Evolutionary conservation across 352 stramenopile species (phyloP), one percentile per base, ranked within the genome.

Genomic region (Phytophthora cajani): DNA sequence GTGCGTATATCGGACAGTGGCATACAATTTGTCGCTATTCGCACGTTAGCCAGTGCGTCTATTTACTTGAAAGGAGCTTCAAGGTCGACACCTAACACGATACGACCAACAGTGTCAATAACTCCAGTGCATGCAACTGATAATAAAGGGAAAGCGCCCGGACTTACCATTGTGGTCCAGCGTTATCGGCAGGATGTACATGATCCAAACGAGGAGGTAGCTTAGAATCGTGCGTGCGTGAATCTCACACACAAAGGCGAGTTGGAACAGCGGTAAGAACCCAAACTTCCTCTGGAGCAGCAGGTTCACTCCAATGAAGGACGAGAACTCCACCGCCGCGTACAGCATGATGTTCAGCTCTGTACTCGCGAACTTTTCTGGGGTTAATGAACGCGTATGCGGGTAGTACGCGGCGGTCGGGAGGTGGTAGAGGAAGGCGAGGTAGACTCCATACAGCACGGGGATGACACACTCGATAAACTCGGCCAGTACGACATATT

Each of bases 401-500:
- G 44, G 44, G 9, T 61, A 72, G 16, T 73, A 68, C 4, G 25
- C 36, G 3, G 49, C 56, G 27, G 72, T 79, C 1, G 69, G 72
- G 7, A 77, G 40, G 8, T 80, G 50, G 7, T 51, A 56, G 11
- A 80, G 30, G 7, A 68, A 52, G 0, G 25, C 47, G 0, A 69
- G 38, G 23, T 76, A 83, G 9, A 74, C 19, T 0, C 49, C 57
- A 47, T 75, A 74, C 14, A 80, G 21, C 14, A 79, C 47, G 14
- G 72, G 72, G 23, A 80, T 64, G 14, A 62, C 21, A 32, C 42
- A 70, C 60, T 83, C 70, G 57, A 79, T 60, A 44, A 73, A 77
- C 62, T 83, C 72, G n/a, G 65, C 57, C 21, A 79, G 59, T 5
- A 79, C 63, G 23, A 75, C 30, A 23, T 79, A 82, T 46, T 81